phyloP scores from a whole-genome alignment of 805 yeast species.

The Monosporozyma aquatica region DNA sequence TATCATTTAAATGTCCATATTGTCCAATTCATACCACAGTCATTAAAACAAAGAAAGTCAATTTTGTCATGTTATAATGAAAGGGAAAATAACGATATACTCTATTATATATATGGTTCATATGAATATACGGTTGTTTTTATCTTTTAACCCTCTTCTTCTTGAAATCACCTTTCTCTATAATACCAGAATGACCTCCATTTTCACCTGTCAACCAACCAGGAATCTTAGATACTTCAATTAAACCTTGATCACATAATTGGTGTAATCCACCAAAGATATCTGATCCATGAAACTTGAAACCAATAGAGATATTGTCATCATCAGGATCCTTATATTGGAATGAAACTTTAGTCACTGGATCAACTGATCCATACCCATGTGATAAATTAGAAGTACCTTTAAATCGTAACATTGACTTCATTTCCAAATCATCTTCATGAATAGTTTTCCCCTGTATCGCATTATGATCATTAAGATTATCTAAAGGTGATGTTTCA shows the following conservation, averaged over 20 bases:
- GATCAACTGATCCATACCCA: conserved; percentile 40
- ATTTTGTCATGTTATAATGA: conserved; percentile 33
- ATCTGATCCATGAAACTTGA: conserved; percentile 53
- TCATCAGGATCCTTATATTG: conserved; percentile 30
- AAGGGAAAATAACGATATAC: too few species aligned
- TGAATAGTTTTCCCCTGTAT: conserved; percentile 19
- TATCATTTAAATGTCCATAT: conserved; percentile 60
- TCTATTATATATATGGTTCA: neutral
- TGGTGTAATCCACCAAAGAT: conserved; percentile 74
- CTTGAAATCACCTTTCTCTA: conserved; percentile 33
- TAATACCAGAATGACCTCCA: conserved; percentile 42
- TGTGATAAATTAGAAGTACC: conserved; percentile 37
- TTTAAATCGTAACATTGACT: conserved; percentile 44
- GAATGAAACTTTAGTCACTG: conserved; percentile 46
- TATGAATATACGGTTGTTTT: neutral
- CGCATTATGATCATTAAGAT: conserved; percentile 35
- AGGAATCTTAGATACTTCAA: conserved; percentile 53
- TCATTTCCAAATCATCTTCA: conserved; percentile 35
- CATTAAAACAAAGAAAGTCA: conserved; percentile 37
- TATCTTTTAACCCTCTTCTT: conserved; percentile 4
- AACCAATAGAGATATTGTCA: conserved; percentile 19
- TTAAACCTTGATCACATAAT: conserved; percentile 40
- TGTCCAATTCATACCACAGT: conserved; percentile 46
- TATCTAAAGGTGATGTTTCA: conserved; percentile 56
- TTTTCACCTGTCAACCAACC: conserved; percentile 76